Evolutionary conservation across 2,329 filamentous ascomycete species (phyloP).

Genomic region (Ascochyta clinopodiicola): DNA sequence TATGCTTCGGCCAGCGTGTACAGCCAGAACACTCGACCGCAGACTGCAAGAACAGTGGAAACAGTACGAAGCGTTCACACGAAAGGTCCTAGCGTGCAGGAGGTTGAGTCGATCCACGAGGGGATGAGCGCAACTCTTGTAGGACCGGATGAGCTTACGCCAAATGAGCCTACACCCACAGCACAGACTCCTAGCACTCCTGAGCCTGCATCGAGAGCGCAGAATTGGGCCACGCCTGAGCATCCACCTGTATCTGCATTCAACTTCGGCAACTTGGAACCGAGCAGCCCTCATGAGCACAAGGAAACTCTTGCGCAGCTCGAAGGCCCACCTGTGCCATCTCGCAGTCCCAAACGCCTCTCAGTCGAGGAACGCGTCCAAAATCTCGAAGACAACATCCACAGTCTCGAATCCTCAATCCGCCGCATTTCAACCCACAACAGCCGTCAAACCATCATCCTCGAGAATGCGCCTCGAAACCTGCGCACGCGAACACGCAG

Average conservation of each 20-base stretch:
- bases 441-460: conserved; percentile 48
- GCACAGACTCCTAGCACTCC: conserved; percentile 16
- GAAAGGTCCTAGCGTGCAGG: conserved; percentile 29
- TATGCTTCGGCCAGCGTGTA: conserved; percentile 42
- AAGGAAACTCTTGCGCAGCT: conserved; percentile 6
- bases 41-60: conserved; percentile 42
- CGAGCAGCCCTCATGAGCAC: conserved; percentile 17
- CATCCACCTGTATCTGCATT: conserved; percentile 40
- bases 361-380: conserved; percentile 46
- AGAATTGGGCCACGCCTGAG: conserved; percentile 17
- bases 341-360: conserved; percentile 27
- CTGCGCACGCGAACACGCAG: conserved; percentile 41
- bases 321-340: conserved; percentile 19
- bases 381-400: conserved; percentile 40
- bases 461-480: conserved; percentile 46
- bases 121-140: conserved; percentile 33
- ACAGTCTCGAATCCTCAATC: conserved; percentile 39
- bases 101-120: conserved; percentile 28
- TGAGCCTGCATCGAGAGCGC: conserved; percentile 14
- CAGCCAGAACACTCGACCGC: conserved; percentile 38
- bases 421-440: conserved; percentile 42
- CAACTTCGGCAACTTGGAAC: conserved; percentile 47
- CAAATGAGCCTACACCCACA: conserved; percentile 16
- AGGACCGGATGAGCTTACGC: conserved; percentile 25
- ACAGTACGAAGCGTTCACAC: conserved; percentile 36